Base-by-base conservation (phyloP, 2,329 filamentous ascomycete genomes). In the Orbilia blumenaviensis region DNA sequence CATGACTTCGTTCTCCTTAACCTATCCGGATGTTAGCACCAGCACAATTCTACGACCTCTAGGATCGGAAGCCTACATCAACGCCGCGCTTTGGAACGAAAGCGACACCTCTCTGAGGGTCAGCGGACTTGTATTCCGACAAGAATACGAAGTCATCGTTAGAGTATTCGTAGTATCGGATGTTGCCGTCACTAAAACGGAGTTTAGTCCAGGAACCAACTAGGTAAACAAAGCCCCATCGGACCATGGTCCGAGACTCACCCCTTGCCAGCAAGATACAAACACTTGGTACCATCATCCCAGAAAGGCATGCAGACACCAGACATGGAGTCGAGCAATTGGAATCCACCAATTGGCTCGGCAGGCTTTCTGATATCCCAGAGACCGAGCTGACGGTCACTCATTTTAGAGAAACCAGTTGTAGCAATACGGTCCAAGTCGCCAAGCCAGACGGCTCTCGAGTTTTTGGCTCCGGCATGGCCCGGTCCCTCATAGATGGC, bases 221-320 rank as follows among this genome's bases (percentile, higher is more conserved):
- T 36, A 80, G 69, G 18, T n/a, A 56, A 82, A 78, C 81, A 78
- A n/a, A n/a, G n/a, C n/a, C n/a, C n/a, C n/a, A 78, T 25, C 10
- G 2, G 12, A 36, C 29, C 23, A 29, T 29, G 38, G 27, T 34
- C 46, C 4, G n/a, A 48, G 36, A 84, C 91, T 86, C 84, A 94
- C 92, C 94, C 95, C 86, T 98, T 98, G 82, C 95, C 95, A 81
- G 95, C 95, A 82, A 99, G 88, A 84, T 97, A 99, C 81, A 99
- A 86, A 83, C 93, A 96, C 85, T 95, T 93, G 62, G 92, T 97
- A 77, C 94, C 93, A 77, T 98, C 94, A 82, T 99, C 95, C 95
- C 95, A 99, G 88, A 99, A 98, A 32, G 95, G 95, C 92, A 99
- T 97, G 87, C 93, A 96, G 75, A 99, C 94, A 82, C 95, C 95